These are phyloP conservation scores for Microstegium vimineum DNA, from an alignment of 176 grass and related monocot genomes.

Conservation along the genomic window DNA sequence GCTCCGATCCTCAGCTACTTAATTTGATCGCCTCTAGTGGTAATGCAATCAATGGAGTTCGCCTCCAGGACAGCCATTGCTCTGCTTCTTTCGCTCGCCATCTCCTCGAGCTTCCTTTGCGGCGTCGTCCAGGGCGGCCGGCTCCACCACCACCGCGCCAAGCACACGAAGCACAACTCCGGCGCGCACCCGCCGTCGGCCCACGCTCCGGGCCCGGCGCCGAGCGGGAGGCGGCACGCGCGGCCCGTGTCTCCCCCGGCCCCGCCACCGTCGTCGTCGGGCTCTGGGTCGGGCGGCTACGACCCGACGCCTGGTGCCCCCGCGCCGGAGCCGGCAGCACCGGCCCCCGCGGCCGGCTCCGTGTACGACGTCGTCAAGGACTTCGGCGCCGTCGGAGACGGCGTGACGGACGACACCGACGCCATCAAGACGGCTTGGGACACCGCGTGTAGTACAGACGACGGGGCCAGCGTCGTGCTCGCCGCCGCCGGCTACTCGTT, in stretches of 20 bases:
- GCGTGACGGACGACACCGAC: constrained; percentile 72
- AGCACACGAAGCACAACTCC: constrained; percentile 27
- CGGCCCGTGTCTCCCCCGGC: constrained; percentile 18
- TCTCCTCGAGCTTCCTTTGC: constrained; percentile 23
- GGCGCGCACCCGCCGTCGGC: constrained; percentile 32
- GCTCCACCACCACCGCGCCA: constrained; percentile 18
- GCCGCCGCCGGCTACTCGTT: constrained; percentile 50
- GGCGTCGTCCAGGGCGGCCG: constrained; percentile 16
- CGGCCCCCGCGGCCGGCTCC: neutral
- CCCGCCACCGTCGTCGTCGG: constrained; percentile 13
- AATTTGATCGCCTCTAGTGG: too few species aligned
- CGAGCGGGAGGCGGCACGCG: neutral
- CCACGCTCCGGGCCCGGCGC: constrained; percentile 24
- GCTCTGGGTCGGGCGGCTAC: too few species aligned
- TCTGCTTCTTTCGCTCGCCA: constrained; percentile 26
- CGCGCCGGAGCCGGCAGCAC: neutral
- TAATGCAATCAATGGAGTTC: constrained; percentile 30
- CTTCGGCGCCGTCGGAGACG: constrained; percentile 74
- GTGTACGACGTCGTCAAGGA: constrained; percentile 61
- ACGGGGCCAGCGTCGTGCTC: constrained; percentile 33
- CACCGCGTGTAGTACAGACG: constrained; percentile 59
- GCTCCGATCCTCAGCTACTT: neutral
- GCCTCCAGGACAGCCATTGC: constrained; percentile 32
- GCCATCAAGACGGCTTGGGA: constrained; percentile 84
- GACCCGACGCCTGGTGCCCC: constrained; percentile 19